These are phyloP conservation scores for Claviceps monticola DNA, from an alignment of 2,329 filamentous ascomycete genomes.

Conservation along the genomic window DNA sequence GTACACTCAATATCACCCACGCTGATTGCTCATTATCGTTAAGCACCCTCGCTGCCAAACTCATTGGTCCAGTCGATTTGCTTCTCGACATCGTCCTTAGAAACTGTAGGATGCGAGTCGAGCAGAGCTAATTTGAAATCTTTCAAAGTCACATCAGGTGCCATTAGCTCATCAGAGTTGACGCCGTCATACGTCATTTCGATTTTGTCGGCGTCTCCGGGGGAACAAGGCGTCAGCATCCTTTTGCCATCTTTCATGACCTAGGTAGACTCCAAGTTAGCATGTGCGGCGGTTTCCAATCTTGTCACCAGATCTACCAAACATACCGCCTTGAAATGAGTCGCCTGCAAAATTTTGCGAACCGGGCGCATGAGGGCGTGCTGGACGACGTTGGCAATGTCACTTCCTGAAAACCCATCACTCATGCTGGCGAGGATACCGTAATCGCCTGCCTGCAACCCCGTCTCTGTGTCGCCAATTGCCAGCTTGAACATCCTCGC, in stretches of 20 bases:
- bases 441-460: slow-evolving; percentile 65
- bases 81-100: slow-evolving; percentile 65
- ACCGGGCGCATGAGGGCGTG: slow-evolving; percentile 96
- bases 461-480: slow-evolving; percentile 84
- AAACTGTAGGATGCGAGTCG: slow-evolving; percentile 78
- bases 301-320: neutral
- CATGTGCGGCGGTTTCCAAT: neutral
- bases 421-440: slow-evolving; percentile 65
- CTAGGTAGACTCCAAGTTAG: slow-evolving; percentile 33
- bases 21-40: slow-evolving; percentile 5
- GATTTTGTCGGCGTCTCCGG: slow-evolving; percentile 68
- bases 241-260: slow-evolving; percentile 53
- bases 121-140: slow-evolving; percentile 92
- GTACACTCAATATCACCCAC: slow-evolving; percentile 8
- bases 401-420: slow-evolving; percentile 89
- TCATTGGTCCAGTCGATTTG: slow-evolving; percentile 92
- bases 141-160: slow-evolving; percentile 74
- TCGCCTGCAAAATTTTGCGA: slow-evolving; percentile 90
- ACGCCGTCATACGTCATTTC: slow-evolving; percentile 94
- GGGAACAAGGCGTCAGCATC: slow-evolving; percentile 82
- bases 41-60: slow-evolving; percentile 80
- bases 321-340: slow-evolving; percentile 85
- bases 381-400: slow-evolving; percentile 92
- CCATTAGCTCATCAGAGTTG: slow-evolving; percentile 68
- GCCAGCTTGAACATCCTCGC: slow-evolving; percentile 93